Evolutionary conservation across 305 asterid genomes (phyloP), one percentile per base, ranked within the genome.

Genomic region (Plantago rigida): DNA sequence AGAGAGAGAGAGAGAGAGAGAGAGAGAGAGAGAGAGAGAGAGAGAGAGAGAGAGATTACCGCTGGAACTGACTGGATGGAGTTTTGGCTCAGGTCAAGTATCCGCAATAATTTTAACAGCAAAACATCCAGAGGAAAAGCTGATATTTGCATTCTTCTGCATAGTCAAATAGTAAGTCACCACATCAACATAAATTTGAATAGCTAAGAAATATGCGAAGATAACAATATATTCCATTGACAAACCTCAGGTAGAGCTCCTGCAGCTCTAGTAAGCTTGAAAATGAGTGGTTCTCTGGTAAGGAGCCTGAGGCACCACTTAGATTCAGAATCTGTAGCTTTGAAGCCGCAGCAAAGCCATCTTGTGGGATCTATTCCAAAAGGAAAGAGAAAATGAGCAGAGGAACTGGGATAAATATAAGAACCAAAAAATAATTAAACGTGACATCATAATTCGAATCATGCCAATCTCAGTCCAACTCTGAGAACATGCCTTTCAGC

Each of bases 241-340:
- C 85, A 69, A 65, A 92, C 97, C 97, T 89, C 73, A 92, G 70
- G 74, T 89, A 89, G 68, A 92, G 97, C 78, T 92, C 97, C 70
- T 78, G 95, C 79, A 92, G 77, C 72, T 84, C 83, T 15, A 83
- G 72, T 60, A 92, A 69, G 78, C 81, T 64, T 26, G 92, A 85
- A 81, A 92, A 86, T 68, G 77, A 78, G n/a, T 89, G 96, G 69
- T 77, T 56, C 65, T 81, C 94, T 46, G 91, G 81, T 77, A 92
- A 78, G 68, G 78, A 78, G 70, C 84, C 82, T 19, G 70, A 62
- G 47, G 85, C 80, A 15, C 97, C 94, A 73, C 96, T 89, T 64
- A 92, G 83, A 80, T 92, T 96, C 75, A 92, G 78, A 79, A 92
- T 77, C 70, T 80, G 95, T 73, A 92, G 96, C 77, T 86, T 89